phyloP scores from a whole-genome alignment of 768 basidiomycete species.

The Trametes coccinea region DNA sequence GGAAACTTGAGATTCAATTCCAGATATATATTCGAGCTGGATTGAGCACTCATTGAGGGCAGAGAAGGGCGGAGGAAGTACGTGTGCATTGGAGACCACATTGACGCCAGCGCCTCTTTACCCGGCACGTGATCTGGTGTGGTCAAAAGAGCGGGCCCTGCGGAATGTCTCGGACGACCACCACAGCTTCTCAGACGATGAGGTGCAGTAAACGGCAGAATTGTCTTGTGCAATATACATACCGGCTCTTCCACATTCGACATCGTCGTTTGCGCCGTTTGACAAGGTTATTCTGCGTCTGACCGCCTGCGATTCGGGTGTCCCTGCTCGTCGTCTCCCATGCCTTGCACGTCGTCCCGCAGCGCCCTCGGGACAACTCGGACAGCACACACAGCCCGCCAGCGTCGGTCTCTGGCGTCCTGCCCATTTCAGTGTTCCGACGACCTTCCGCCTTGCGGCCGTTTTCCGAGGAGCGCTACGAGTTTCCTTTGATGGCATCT shows the following conservation, averaged over 20 bases:
- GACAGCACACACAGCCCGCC: not conserved
- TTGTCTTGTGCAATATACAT: too few species aligned
- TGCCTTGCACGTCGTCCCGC: not conserved
- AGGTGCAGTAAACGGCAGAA: not conserved
- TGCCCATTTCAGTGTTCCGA: conserved; percentile 3
- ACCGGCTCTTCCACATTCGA: too few species aligned
- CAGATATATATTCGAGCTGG: too few species aligned
- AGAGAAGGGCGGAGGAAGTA: too few species aligned
- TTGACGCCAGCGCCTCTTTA: not conserved
- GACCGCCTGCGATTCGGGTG: too few species aligned
- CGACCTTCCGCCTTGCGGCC: conserved; percentile 11
- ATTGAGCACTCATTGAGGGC: too few species aligned
- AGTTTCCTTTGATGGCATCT: conserved; percentile 1
- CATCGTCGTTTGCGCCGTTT: too few species aligned
- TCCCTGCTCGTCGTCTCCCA: not conserved
- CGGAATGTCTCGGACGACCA: conserved; percentile 1
- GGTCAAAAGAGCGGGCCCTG: not conserved
- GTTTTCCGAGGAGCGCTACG: conserved; percentile 3
- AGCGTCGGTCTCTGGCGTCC: not conserved
- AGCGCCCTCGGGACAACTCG: conserved; percentile 7
- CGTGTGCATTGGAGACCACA: not conserved
- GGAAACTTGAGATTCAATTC: too few species aligned
- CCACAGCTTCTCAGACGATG: not conserved
- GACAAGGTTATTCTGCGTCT: too few species aligned
- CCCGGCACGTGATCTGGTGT: not conserved